Evolutionary conservation across 139 green algal genomes (phyloP).

Genomic region (Coelastrella sp.): DNA sequence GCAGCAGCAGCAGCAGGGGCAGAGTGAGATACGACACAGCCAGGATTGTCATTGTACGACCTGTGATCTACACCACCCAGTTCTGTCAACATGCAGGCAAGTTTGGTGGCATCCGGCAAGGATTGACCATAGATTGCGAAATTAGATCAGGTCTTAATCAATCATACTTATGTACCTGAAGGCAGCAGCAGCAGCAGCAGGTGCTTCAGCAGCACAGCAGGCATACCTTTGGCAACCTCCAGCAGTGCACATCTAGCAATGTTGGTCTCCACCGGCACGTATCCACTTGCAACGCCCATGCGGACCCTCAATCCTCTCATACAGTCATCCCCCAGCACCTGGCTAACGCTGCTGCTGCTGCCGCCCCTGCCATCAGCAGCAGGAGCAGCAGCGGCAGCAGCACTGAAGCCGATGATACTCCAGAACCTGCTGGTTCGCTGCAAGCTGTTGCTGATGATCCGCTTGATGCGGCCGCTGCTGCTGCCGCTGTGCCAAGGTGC

Average conservation of each 20-base stretch:
- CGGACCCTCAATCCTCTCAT: neutral
- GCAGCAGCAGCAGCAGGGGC: neutral
- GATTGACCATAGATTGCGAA: no score
- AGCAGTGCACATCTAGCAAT: conserved; percentile 19
- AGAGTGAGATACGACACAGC: no score
- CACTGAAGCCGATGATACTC: conserved; percentile 10
- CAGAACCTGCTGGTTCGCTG: conserved; percentile 17
- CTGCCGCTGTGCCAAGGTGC: neutral
- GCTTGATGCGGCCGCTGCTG: neutral
- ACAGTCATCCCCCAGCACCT: no score
- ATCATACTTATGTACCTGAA: no score
- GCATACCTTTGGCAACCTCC: conserved; percentile 27
- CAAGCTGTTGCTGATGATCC: neutral
- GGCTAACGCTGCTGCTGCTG: neutral
- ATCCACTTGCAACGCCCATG: conserved; percentile 30
- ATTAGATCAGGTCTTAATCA: no score
- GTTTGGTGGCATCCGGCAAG: no score
- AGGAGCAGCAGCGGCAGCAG: neutral
- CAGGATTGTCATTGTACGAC: no score
- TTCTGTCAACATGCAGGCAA: no score
- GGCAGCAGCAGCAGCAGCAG: neutral
- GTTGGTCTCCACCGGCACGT: neutral
- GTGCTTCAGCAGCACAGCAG: neutral
- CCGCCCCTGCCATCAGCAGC: neutral
- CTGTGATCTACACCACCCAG: no score